Base-by-base conservation (phyloP, 2,329 filamentous ascomycete species). In the Ophiocordyceps polyrhachis-furcata region DNA sequence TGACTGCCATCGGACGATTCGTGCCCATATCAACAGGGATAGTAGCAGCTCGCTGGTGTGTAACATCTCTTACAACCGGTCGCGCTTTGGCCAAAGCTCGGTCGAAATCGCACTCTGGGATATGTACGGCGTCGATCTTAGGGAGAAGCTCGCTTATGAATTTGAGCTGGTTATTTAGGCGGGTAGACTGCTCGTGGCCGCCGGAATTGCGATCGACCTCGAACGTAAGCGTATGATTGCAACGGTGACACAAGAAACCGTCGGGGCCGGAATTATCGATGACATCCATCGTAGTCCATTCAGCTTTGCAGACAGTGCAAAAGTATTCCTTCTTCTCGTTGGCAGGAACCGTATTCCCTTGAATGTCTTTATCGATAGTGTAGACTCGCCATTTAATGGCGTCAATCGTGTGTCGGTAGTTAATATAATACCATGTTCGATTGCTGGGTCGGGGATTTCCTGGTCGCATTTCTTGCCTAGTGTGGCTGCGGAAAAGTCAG, bases 401-500 rank as follows among this genome's bases (percentile, higher is more conserved):
- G 63, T 98, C 91, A 56, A 98, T 86, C 32, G 89, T 86, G 47
- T 85, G 83, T 48, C 91, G 85, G 56, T 93, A 93, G 59, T 95
- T 88, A 59, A 98, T 89, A 63, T 85, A 98, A 67, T 93, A 98
- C 71, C 94, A 98, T 49, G 89, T 93, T 55, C 85, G 77, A 58
- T 82, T 87, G 52, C 83, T 80, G 5, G 85, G 82, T 44, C 87
- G 80, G 47, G 83, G 81, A 48, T 87, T 83, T 44, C 84, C 85
- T 56, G 88, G 83, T 51, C 81, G 79, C 45, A 83, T 67, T 59
- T 94, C 87, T 43, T 79, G 75, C 48, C 86, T 54, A 17, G 61
- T 64, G 44, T 64, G 79, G 29, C 79, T 78, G 41, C 11, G 5
- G n/a, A 35, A 42, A n/a, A 23, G 79, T 55, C 74, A 84, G 56